Base-by-base conservation (phyloP, 148 eudicot genomes). In the Vaccinium vitisidaea region DNA sequence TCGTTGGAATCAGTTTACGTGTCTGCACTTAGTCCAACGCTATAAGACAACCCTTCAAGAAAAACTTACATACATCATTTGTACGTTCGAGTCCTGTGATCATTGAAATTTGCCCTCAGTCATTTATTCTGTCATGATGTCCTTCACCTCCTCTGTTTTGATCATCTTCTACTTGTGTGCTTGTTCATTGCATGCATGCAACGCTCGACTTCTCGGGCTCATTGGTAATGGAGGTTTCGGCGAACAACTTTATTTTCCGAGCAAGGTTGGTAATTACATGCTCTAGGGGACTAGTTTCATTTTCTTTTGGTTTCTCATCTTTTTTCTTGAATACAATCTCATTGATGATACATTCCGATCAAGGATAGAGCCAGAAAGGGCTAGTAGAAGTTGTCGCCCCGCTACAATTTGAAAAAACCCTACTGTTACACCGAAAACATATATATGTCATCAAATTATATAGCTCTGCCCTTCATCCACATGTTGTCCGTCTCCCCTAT, bases 111-210 rank as follows among this genome's bases (percentile, higher is more conserved):
- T 73, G 8, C 39, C 4, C 9, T 23, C 27, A 15, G 3, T 19
- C 46, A 12, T 43, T 8, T 9, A 19, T n/a, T 13, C 55, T 43
- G 46, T 77, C 80, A 27, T 82, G 13, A 82, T 82, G 84, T 50
- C 63, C 65, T 10, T 27, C 23, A 6, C 55, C 50, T 18, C 52
- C 36, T 82, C 79, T 27, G 65, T 12, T 82, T 36, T 43, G 46
- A 43, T 82, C 78, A 25, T 73, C 78, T 73, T 71, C 65, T 46
- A 8, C 50, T 23, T 82, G 49, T 82, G 59, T 21, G 30, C 73
- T 12, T 67, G 73, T 36, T 82, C 77, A 63, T 52, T 54, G 78
- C 67, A 82, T 71, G 78, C 84, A 73, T 71, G 84, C 76, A 52
- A 8, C 52, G 84, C 67, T 71, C 79, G 84, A 21, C 78, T 39